Evolutionary conservation across 2,329 filamentous ascomycete species (phyloP), one percentile per base, ranked within the genome.

Genomic region (Trichoderma koningii): DNA sequence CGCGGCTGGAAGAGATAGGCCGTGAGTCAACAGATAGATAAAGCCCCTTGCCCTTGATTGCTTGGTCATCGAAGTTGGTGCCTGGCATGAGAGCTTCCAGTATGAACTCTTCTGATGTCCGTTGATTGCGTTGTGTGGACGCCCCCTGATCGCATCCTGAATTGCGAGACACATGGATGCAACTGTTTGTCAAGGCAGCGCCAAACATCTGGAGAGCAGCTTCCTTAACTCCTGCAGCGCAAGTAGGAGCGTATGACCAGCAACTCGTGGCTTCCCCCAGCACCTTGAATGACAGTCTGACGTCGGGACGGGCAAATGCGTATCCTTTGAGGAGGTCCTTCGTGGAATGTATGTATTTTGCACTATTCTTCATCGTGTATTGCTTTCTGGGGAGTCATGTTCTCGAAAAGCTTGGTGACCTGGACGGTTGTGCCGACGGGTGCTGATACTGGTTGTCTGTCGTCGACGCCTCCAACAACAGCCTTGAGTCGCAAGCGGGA

Each of bases 11-110:
- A 3, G 84, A 83, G 15, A 93, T 77, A 3, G 90, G 90, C 19
- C 90, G 82, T 15, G 81, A 81, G 72, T 93, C 89, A 23, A 93
- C 80, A 0, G 88, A 90, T 38, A 93, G 76, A 72, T 87, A 92
- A 5, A 82, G 75, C 0, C 83, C 80, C n/a, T 78, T 82, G 6
- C 70, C 68, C 52, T 78, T 77, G 41, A 85, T 68, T n/a, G 76
- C 80, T 2, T 74, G 71, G 2, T 70, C 53, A 38, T 83, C 76
- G 19, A 83, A 82, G 63, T 80, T 77, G 3, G 78, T 76, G 38
- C 75, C 83, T 0, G 89, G 86, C 0, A 92, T 70, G 57, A 88
- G 82, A 1, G 85, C 86, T 59, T 86, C 79, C 10, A 91, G 74
- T 0, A 76, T 70, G 60, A 85, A 66, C 28, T 50, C 45, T 45